phyloP scores from a whole-genome alignment of 2,329 filamentous ascomycete genomes.

The Colletotrichum simmondsii region DNA sequence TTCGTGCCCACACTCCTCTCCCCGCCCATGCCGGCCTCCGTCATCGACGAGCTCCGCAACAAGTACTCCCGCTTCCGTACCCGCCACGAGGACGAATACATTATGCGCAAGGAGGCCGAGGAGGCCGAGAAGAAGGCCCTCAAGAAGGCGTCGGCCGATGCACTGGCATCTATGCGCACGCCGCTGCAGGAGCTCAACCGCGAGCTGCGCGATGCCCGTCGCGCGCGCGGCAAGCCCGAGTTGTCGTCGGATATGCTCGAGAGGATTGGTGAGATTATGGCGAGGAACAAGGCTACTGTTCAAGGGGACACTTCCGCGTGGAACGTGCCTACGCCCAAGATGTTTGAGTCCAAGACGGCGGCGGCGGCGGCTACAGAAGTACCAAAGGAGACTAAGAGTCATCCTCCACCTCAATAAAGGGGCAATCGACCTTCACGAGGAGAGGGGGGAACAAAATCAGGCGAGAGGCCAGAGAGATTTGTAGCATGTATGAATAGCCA shows the following conservation, averaged over 20 bases:
- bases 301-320: slow-evolving; percentile 43
- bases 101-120: slow-evolving; percentile 71
- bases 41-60: slow-evolving; percentile 88
- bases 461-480: background rate
- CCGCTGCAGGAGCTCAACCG: slow-evolving; percentile 70
- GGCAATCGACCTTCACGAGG: background rate
- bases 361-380: background rate
- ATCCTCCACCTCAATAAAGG: slow-evolving; percentile 23
- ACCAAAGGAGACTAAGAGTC: background rate
- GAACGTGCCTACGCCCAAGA: background rate
- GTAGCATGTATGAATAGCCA: slow-evolving; percentile 28
- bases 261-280: slow-evolving; percentile 71
- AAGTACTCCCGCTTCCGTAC: slow-evolving; percentile 85
- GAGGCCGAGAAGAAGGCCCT: slow-evolving; percentile 60
- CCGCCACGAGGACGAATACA: slow-evolving; percentile 80
- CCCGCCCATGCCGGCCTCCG: slow-evolving; percentile 80
- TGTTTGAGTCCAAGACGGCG: background rate
- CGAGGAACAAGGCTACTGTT: slow-evolving; percentile 57
- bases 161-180: slow-evolving; percentile 57
- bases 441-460: background rate
- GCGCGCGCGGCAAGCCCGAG: slow-evolving; percentile 64
- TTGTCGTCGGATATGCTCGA: slow-evolving; percentile 69
- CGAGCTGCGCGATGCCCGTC: slow-evolving; percentile 62
- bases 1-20: slow-evolving; percentile 82
- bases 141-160: slow-evolving; percentile 65